A percentile compares a stretch with the other conserved stretches of the same genome.
These are phyloP conservation scores for Bacidia rubella DNA, from an alignment of 495 filamentous ascomycete species.

Conservation along the genomic window DNA sequence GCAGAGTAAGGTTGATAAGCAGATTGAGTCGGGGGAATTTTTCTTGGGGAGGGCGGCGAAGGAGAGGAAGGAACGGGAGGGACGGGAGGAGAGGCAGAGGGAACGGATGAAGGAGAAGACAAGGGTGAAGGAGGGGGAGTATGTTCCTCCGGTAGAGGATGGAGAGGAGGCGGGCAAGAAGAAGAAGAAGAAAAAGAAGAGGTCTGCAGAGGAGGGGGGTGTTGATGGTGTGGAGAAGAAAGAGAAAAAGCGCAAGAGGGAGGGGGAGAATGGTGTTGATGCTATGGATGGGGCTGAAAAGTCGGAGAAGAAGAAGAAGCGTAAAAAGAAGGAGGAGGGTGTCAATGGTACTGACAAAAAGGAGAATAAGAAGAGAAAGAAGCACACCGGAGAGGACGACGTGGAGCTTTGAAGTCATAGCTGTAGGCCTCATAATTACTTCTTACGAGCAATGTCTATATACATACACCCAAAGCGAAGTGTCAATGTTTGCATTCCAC, in stretches of 20 bases:
- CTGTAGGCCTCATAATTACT: no score
- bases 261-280: neutral
- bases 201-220: slow-evolving; percentile 30
- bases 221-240: slow-evolving; percentile 35
- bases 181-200: slow-evolving; percentile 46
- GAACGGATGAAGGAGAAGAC: slow-evolving; percentile 80
- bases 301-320: neutral
- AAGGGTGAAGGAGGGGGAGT: slow-evolving; percentile 70
- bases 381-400: no score
- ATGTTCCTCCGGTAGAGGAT: slow-evolving; percentile 68
- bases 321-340: neutral
- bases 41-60: slow-evolving; percentile 86
- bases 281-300: neutral
- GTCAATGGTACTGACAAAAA: neutral
- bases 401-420: no score
- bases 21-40: slow-evolving; percentile 97
- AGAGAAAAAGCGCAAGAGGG: slow-evolving; percentile 30
- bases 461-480: no score
- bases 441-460: no score
- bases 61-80: slow-evolving; percentile 66
- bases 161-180: slow-evolving; percentile 34
- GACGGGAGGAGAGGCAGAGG: slow-evolving; percentile 65
- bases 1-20: slow-evolving; percentile 95
- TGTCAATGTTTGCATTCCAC: no score
- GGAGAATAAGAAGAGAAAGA: neutral